Evolutionary conservation across 2,329 filamentous ascomycete genomes (phyloP).

Genomic region (Scytalidium lignicola): DNA sequence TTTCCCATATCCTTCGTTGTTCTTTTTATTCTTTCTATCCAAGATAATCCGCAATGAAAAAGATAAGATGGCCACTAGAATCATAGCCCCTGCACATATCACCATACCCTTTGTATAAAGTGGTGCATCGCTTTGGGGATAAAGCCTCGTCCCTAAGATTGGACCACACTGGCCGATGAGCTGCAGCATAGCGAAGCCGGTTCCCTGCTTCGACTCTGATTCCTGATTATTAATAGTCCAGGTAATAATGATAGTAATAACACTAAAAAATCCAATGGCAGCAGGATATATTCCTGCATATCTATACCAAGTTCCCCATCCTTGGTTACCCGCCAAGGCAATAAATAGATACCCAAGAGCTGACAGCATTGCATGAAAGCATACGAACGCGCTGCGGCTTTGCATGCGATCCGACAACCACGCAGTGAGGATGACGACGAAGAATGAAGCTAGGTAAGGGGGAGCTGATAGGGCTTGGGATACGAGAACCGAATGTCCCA

Average conservation of each 20-base stretch:
- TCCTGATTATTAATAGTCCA: slow-evolving; percentile 87
- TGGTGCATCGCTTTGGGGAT: slow-evolving; percentile 43
- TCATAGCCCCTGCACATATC: slow-evolving; percentile 45
- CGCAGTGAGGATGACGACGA: slow-evolving; percentile 66
- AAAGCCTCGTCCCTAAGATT: slow-evolving; percentile 48
- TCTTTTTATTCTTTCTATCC: slow-evolving; percentile 16
- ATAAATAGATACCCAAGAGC: slow-evolving; percentile 55
- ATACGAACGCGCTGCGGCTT: slow-evolving; percentile 60
- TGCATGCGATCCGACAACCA: slow-evolving; percentile 63
- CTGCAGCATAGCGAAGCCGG: slow-evolving; percentile 76
- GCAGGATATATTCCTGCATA: slow-evolving; percentile 78
- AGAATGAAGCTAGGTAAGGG: slow-evolving; percentile 73
- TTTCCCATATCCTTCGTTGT: slow-evolving; percentile 10
- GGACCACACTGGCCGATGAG: slow-evolving; percentile 49
- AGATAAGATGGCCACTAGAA: slow-evolving; percentile 37
- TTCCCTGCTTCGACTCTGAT: slow-evolving; percentile 62
- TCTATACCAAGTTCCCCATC: slow-evolving; percentile 44
- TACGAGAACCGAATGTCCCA: slow-evolving; percentile 65
- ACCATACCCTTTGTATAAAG: slow-evolving; percentile 44
- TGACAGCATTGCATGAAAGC: slow-evolving; percentile 64
- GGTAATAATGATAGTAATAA: slow-evolving; percentile 77
- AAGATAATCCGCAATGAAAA: slow-evolving; percentile 33
- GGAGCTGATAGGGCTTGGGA: slow-evolving; percentile 78
- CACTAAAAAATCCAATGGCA: slow-evolving; percentile 73
- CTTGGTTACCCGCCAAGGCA: slow-evolving; percentile 47